phyloP scores from a whole-genome alignment of 768 basidiomycete species.

The Agaricus subrufescens region DNA sequence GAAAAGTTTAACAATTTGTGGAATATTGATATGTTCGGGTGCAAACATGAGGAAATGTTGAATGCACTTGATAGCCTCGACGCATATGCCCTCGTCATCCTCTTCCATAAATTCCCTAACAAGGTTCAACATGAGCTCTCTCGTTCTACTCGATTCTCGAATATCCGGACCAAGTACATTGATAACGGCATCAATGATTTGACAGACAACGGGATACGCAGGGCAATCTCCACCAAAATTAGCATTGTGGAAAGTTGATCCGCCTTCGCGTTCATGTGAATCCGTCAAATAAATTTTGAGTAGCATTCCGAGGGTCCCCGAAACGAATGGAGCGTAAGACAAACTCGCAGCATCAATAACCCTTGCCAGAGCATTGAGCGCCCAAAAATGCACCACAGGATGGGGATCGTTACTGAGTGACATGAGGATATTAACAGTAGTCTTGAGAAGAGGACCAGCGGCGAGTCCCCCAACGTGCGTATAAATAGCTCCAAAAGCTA shows the following conservation, averaged over 20 bases:
- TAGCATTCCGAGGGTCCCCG: constrained; percentile 84
- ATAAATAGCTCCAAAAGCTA: constrained; percentile 91
- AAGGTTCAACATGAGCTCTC: constrained; percentile 79
- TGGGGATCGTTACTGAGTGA: constrained; percentile 95
- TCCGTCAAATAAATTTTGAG: constrained; percentile 87
- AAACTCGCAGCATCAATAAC: constrained; percentile 92
- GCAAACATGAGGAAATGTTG: constrained; percentile 98
- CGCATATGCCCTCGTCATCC: constrained; percentile 80
- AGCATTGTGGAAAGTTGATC: constrained; percentile 62
- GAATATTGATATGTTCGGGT: constrained; percentile 76
- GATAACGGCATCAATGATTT: constrained; percentile 89
- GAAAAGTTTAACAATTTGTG: constrained; percentile 75
- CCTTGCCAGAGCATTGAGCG: constrained; percentile 75
- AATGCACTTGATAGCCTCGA: constrained; percentile 93
- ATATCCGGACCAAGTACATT: constrained; percentile 94
- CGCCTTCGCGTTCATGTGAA: constrained; percentile 91
- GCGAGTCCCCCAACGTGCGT: constrained; percentile 90
- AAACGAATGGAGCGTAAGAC: constrained; percentile 85
- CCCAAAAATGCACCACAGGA: constrained; percentile 93
- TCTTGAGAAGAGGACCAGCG: constrained; percentile 91
- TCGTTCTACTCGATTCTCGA: constrained; percentile 76
- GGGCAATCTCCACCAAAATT: constrained; percentile 90
- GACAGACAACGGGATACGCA: constrained; percentile 87
- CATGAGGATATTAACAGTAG: constrained; percentile 92
- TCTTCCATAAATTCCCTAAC: constrained; percentile 84